These are phyloP conservation scores for Apiotrichum porosum DNA, from an alignment of 1,284 basidiomycete genomes.

Conservation along the genomic window DNA sequence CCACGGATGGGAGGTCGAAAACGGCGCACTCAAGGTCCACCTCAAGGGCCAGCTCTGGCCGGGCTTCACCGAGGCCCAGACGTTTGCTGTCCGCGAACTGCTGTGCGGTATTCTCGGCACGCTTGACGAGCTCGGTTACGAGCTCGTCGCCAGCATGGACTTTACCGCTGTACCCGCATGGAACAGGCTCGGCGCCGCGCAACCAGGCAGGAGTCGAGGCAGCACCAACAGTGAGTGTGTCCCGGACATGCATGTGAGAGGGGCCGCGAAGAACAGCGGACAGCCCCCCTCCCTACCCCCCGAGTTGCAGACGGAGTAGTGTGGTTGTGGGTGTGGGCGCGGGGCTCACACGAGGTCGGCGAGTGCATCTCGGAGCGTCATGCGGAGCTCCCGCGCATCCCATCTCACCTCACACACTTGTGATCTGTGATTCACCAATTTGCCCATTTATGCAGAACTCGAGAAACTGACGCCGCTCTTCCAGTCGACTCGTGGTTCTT, in stretches of 20 bases:
- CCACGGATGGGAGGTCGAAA: neutral
- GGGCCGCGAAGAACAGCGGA: neutral
- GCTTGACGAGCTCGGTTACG: conserved; percentile 35
- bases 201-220: neutral
- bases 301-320: no score
- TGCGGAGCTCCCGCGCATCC: no score
- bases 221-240: no score
- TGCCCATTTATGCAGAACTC: no score
- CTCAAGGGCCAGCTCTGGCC: neutral
- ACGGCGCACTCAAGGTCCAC: neutral
- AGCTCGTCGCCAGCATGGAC: conserved; percentile 31
- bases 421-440: no score
- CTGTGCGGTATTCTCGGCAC: conserved; percentile 19
- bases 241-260: no score
- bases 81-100: neutral
- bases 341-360: no score
- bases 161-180: conserved; percentile 4
- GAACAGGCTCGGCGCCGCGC: neutral
- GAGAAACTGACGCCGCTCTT: no score
- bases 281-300: no score
- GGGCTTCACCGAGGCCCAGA: neutral
- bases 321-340: no score
- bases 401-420: no score
- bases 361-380: no score
- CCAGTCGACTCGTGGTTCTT: conserved; percentile 1